Evolutionary conservation across 805 yeast species (phyloP).

Genomic region (Kurtzmaniella cleridarum): DNA sequence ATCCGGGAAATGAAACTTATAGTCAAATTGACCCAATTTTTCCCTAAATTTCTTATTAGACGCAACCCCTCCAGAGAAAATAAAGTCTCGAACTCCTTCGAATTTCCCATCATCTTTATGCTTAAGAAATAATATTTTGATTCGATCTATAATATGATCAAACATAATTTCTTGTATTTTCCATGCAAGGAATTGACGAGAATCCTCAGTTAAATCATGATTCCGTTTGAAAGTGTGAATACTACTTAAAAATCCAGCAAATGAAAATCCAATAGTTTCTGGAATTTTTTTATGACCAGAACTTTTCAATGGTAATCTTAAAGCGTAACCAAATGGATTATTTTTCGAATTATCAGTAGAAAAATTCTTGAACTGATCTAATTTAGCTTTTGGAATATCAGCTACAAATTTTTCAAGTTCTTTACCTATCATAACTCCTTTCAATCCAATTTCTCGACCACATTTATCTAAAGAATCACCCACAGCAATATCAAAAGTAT

Average conservation of each 20-base stretch:
- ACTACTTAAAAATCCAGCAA: conserved; percentile 67
- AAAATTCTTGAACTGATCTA: conserved; percentile 10
- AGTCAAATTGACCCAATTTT: conserved; percentile 15
- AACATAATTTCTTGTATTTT: conserved; percentile 63
- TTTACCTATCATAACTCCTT: conserved; percentile 81
- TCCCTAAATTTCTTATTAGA: conserved; percentile 57
- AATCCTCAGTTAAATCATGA: conserved; percentile 37
- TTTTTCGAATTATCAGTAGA: conserved; percentile 12
- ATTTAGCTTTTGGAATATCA: conserved; percentile 24
- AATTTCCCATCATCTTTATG: conserved; percentile 39
- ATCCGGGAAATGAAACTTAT: conserved; percentile 61
- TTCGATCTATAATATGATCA: conserved; percentile 63
- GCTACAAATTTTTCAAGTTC: conserved; percentile 61
- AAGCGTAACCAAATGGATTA: conserved; percentile 20
- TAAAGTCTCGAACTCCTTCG: conserved; percentile 45
- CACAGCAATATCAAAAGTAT: conserved; percentile 82
- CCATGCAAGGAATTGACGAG: conserved; percentile 47
- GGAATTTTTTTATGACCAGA: conserved; percentile 26
- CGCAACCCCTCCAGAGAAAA: conserved; percentile 94
- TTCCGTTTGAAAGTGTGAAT: conserved; percentile 29
- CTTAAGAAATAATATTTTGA: conserved; percentile 44
- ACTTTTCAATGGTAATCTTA: conserved; percentile 28
- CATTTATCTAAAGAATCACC: conserved; percentile 95
- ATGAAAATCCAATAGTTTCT: conserved; percentile 47
- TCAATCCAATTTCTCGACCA: conserved; percentile 75